A percentile compares a stretch with the other conserved stretches of the same genome.
phyloP scores from a whole-genome alignment of 164 flowering plant genomes.

The Platanus orientalis region DNA sequence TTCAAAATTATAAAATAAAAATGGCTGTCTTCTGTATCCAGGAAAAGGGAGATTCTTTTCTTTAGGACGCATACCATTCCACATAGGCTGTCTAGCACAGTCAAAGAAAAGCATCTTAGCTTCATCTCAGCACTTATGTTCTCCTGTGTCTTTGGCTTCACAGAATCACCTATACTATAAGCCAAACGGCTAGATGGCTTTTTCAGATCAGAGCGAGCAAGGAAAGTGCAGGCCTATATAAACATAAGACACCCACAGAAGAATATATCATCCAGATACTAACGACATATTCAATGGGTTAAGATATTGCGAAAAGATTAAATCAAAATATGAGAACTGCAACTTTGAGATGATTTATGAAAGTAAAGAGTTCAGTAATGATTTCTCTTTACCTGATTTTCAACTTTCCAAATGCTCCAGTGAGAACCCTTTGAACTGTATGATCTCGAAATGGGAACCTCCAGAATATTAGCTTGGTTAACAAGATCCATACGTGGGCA shows the following conservation, averaged over 20 bases:
- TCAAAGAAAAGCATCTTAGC: slow-evolving; percentile 71
- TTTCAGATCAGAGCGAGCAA: slow-evolving; percentile 85
- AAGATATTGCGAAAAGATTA: background rate
- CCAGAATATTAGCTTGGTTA: slow-evolving; percentile 64
- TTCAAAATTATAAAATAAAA: background rate
- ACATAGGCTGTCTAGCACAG: slow-evolving; percentile 76
- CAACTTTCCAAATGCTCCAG: slow-evolving; percentile 98
- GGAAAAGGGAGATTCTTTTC: background rate
- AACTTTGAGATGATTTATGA: background rate
- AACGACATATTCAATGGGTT: background rate
- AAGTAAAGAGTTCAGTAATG: background rate
- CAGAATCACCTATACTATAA: slow-evolving; percentile 67
- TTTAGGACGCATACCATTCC: slow-evolving; percentile 70
- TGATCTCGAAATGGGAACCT: slow-evolving; percentile 69
- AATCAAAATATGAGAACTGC: background rate
- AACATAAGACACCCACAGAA: background rate
- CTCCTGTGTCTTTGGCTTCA: slow-evolving; percentile 79
- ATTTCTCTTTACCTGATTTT: slow-evolving; percentile 68
- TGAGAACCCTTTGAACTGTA: slow-evolving; percentile 63
- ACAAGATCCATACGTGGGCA: slow-evolving; percentile 96
- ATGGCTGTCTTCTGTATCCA: background rate
- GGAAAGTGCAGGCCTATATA: slow-evolving; percentile 90
- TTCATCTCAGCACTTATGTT: slow-evolving; percentile 87
- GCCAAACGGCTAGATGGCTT: slow-evolving; percentile 85
- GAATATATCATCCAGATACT: background rate